Evolutionary conservation across 192 early-diverging fungal genomes (phyloP), one percentile per base, ranked within the genome.

Genomic region (Mortierella antarctica): DNA sequence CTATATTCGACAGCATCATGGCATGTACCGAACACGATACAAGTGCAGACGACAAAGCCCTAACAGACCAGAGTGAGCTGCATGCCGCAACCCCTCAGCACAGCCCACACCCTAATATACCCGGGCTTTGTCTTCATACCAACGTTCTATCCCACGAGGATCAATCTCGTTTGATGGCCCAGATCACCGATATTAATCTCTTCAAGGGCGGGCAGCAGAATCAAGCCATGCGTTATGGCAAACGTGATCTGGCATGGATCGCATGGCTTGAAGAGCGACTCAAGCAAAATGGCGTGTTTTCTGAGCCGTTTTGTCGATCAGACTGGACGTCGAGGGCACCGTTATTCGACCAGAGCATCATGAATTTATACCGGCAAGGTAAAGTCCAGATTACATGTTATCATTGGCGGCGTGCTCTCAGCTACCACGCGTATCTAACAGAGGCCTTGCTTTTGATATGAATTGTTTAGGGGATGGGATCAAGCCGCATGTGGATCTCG

Each of bases 331-430:
- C 59, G 5, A 56, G 87, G 2, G 8, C 44, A 21, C 87, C 87
- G 6, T 54, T 88, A n/a, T 88, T 88, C 58, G 83, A 88, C 73
- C 87, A 88, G 62, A 84, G 83, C 11, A 88, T 88, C 46, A 66
- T 85, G 42, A 88, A 88, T 58, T 57, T 86, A 6, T 88, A 88
- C 63, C 59, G 67, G 18, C 82, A 70, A 62, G 77, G 77, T 80
- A 67, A 44, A 52, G 20, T 59, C 23, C 5, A 47, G 42, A 67
- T 53, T 31, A 15, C 7, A 49, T 49, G 14, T 49, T 49, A 14
- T 7, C 48, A 50, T 50, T 31, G 31, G 1, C 31, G 20, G 49
- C 40, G 4, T 20, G 5, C 7, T 17, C n/a, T 10, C 5, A 18
- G 51, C 14, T 40, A 23, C 20, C 21, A 57, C 15, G 55, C 1